Conservation (phyloP, 2,329 filamentous ascomycete genomes). For the Aspergillus proliferans region DNA sequence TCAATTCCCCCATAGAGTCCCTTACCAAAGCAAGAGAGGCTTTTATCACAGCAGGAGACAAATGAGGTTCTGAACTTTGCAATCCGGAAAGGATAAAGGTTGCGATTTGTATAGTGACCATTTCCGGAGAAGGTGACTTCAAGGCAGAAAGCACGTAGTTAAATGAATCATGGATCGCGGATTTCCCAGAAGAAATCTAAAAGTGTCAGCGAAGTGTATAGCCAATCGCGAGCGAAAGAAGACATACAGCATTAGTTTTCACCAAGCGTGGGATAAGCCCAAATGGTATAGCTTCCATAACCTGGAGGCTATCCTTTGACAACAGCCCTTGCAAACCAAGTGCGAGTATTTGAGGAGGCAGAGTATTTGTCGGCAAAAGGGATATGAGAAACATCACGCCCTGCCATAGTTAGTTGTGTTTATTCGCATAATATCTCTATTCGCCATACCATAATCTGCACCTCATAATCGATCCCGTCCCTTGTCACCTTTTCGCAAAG, state of each 20-base stretch:
- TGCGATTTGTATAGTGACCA: constrained; percentile 18
- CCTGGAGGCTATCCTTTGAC: constrained; percentile 15
- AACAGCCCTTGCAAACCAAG: constrained; percentile 20
- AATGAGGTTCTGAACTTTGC: constrained; percentile 8
- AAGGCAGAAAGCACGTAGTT: constrained; percentile 18
- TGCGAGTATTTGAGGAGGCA: constrained; percentile 22
- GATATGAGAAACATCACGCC: constrained; percentile 26
- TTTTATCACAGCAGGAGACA: constrained; percentile 7
- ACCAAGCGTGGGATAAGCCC: constrained; percentile 23
- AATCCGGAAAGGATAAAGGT: constrained; percentile 19
- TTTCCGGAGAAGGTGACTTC: constrained; percentile 2
- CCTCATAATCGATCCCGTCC: constrained; percentile 20
- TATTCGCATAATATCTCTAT: not conserved
- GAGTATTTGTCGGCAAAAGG: constrained; percentile 16
- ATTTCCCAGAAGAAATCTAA: constrained; percentile 15
- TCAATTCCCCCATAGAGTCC: constrained; percentile 10
- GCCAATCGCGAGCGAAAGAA: not conserved
- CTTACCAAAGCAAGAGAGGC: constrained; percentile 9
- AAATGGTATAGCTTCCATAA: constrained; percentile 17
- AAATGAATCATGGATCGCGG: constrained; percentile 16
- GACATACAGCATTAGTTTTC: constrained; percentile 35
- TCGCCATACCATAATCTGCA: constrained; percentile 29
- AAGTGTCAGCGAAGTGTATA: constrained; percentile 8
- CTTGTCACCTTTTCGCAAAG: constrained; percentile 32
- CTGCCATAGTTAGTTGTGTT: constrained; percentile 13